These are phyloP conservation scores for Zygotorulaspora sp. DNA, from an alignment of 805 yeast species.

Conservation along the genomic window DNA sequence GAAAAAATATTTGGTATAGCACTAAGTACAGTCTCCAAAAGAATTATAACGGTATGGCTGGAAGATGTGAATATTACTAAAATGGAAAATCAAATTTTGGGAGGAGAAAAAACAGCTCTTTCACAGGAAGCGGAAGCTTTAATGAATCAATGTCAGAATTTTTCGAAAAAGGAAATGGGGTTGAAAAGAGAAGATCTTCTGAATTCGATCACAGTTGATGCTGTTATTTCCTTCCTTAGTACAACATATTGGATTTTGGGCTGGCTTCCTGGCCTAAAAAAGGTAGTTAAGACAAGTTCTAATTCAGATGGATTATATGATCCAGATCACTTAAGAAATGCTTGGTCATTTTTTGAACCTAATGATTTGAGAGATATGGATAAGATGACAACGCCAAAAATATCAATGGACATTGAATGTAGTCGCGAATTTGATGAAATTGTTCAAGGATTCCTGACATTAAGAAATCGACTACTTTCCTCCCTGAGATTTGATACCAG, in stretches of 20 bases:
- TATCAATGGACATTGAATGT: slow-evolving; percentile 22
- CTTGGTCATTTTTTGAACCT: slow-evolving; percentile 42
- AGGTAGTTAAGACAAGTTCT: slow-evolving; percentile 29
- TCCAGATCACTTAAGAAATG: slow-evolving; percentile 34
- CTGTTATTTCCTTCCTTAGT: slow-evolving; percentile 49
- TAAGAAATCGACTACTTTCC: slow-evolving; percentile 21
- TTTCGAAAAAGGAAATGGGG: slow-evolving; percentile 26
- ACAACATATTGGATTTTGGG: slow-evolving; percentile 52
- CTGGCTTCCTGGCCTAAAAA: slow-evolving; percentile 57
- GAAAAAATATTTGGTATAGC: slow-evolving; percentile 26
- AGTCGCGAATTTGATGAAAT: slow-evolving; percentile 19
- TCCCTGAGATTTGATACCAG: slow-evolving; percentile 31
- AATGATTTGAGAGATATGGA: slow-evolving; percentile 23
- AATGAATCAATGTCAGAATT: slow-evolving; percentile 28
- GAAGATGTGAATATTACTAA: slow-evolving; percentile 31
- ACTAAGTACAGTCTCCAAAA: slow-evolving; percentile 21
- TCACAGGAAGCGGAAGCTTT: slow-evolving; percentile 29
- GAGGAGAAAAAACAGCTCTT: slow-evolving; percentile 17
- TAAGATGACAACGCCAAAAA: slow-evolving; percentile 13
- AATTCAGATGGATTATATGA: slow-evolving; percentile 10
- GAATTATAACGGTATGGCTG: slow-evolving; percentile 37
- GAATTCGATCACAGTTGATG: slow-evolving; percentile 48
- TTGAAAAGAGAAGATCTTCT: slow-evolving; percentile 49
- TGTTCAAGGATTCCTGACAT: slow-evolving; percentile 16
- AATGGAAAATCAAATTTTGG: slow-evolving; percentile 34